A percentile compares a stretch with the other conserved stretches of the same genome.
phyloP scores from a whole-genome alignment of 2,329 filamentous ascomycete genomes.

The Penicillium hordei region DNA sequence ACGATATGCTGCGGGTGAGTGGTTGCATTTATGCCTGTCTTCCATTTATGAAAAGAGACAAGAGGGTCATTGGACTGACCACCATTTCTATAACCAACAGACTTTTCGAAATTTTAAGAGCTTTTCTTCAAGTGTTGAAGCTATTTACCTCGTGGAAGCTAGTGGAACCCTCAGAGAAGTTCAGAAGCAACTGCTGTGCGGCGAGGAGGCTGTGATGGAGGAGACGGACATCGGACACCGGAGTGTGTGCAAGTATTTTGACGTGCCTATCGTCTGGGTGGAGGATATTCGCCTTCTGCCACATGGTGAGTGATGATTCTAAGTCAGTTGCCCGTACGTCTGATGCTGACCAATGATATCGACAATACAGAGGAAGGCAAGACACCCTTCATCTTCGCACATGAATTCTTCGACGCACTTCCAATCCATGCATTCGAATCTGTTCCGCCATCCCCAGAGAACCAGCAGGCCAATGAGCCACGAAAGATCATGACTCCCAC shows the following conservation, averaged over 20 bases:
- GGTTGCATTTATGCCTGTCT: neutral
- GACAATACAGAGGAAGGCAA: conserved; percentile 58
- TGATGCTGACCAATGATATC: neutral
- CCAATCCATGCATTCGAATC: conserved; percentile 95
- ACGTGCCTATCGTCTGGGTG: conserved; percentile 80
- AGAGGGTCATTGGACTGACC: conserved; percentile 5
- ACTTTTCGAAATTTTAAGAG: conserved; percentile 80
- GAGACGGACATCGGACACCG: conserved; percentile 72
- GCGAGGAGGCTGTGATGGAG: conserved; percentile 63
- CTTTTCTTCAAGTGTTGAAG: conserved; percentile 73
- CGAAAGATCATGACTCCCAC: conserved; percentile 52
- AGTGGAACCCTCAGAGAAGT: conserved; percentile 72
- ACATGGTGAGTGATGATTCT: conserved; percentile 51
- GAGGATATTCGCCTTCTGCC: conserved; percentile 85
- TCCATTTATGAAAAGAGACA: neutral
- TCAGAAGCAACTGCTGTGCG: conserved; percentile 81
- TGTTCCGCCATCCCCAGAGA: conserved; percentile 53
- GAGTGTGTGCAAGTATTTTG: conserved; percentile 72
- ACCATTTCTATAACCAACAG: conserved; percentile 44
- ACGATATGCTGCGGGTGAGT: conserved; percentile 84
- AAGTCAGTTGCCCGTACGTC: neutral
- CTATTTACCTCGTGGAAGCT: conserved; percentile 95
- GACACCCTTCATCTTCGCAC: conserved; percentile 89
- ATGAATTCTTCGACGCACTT: conserved; percentile 97
- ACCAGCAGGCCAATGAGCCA: conserved; percentile 35